Evolutionary conservation across 257 asterid species (phyloP), one percentile per base, ranked within the genome.

Genomic region (Agastache rugosa): DNA sequence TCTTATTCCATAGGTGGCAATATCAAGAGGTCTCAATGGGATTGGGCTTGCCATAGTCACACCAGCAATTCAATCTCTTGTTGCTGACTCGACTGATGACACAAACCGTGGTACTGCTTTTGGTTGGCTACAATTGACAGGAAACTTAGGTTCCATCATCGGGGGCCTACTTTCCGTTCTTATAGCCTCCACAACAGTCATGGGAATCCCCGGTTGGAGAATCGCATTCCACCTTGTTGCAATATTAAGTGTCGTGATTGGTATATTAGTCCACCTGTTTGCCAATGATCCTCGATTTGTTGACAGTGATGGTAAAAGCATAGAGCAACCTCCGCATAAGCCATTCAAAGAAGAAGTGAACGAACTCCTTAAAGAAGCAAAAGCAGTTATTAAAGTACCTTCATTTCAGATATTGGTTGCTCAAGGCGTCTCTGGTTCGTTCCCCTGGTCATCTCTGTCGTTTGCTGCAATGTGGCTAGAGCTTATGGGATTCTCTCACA

Each of bases 131-230:
- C 88, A 85, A 14, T 35, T 92, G 25, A 92, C 97, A 0, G 91
- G 90, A 22, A 86, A 85, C 82, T 27, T 90, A 3, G 98, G 98
- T 22, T 82, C 96, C 56, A 87, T 88, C 11, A 80, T 91, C 34
- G 97, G 98, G 3, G 97, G 96, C 3, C 85, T 85, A 12, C 5
- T 82, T 19, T 84, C 97, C 1, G 85, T 90, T 27, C 78, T 91
- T 1, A 39, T 93, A 14, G 96, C 98, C 70, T 85, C 91, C 47
- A 73, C 88, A 2, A 54, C 97, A 3, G 69, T 90, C 79, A 64
- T 88, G 85, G 98, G 98, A 5, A 87, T 93, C 12, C 85, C 95
- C 0, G 98, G 97, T 37, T 93, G 98, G 98, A 83, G 98, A 77
- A 71, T 93, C 0, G 92, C 97, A 16, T 93, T 93, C 75, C 91